Base-by-base conservation (phyloP, 148 eudicot genomes). In the Camellia granthamiana region DNA sequence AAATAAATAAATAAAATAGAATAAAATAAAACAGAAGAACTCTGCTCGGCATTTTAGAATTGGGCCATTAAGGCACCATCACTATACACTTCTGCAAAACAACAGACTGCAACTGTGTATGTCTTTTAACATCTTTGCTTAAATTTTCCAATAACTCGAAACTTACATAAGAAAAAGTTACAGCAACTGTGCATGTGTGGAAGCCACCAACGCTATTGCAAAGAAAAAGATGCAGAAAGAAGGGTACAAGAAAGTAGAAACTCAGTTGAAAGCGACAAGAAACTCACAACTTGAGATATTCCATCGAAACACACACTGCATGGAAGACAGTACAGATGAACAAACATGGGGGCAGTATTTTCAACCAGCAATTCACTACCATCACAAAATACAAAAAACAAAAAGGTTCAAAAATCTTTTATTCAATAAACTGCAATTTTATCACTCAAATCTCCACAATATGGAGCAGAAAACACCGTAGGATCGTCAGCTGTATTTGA, bases 381-480 rank as follows among this genome's bases (percentile, higher is more conserved):
- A 42, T 6, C 38, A 9, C 19, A 49, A n/a, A 74, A 74, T 3
- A 61, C 47, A 23, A 77, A 49, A 7, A 52, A 72, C 21, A 9
- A 21, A 47, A 72, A 64, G 3, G 23, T 65, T 77, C 13, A 49
- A 44, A 46, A 47, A 62, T 19, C 76, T 73, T 62, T 77, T 77
- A 77, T 63, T 63, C 79, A 65, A 51, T 72, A 51, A 46, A 51
- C 69, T 51, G 59, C 44, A 64, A 23, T 49, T 64, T 64, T 51
- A 23, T 13, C 77, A 49, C 68, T 67, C 58, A 38, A 4, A 67
- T 15, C 38, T 55, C 73, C 43, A 78, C 14, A 46, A 52, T 67
- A 67, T 42, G 80, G 52, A 55, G 63, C 41, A 67, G 74, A 78
- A 78, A 78, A 56, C 6, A 59, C 80, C 70, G 73, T 4, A 8